Evolutionary conservation across 352 stramenopile species (phyloP), one percentile per base, ranked within the genome.

Genomic region (Plasmopara muralis): DNA sequence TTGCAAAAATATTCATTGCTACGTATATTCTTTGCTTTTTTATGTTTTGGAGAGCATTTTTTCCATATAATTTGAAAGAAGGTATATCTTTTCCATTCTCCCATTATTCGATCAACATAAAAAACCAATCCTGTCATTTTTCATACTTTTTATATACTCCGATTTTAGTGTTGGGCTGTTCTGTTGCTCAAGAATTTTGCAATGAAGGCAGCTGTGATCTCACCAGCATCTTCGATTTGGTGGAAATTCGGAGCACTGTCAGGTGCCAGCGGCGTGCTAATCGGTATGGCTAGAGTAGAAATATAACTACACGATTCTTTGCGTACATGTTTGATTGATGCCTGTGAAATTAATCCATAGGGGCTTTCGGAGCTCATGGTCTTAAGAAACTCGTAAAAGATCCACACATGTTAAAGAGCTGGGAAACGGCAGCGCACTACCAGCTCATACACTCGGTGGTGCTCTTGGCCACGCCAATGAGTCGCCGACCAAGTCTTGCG

Each of bases 331-430:
- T 16, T 41, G 37, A 16, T 25, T 35, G 31, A 35, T 12, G 31
- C 31, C 2, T 41, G 37, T 16, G 37, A 41, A 1, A 15, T 41
- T 44, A 43, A 44, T 44, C 6, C 28, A 30, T 30, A 93, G 83
- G 80, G 6, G 78, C 83, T 39, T 93, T 93, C 47, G 83, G 83
- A 31, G 80, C 83, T 14, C 83, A 93, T 45, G 80, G 63, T 12
- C 61, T 93, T 39, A 72, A 89, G 63, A 61, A 62, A 28, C 68
- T 57, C 34, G 68, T 91, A 30, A 86, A 74, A 53, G 78, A 93
- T 47, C 76, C 78, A 20, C 76, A 87, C 55, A 68, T 90, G 57
- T 62, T 90, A 55, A 91, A 93, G 70, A 90, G 77, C 57, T 93
- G 83, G 83, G 77, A 89, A 53, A 91, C 80, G 0, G 83, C 78